Percentiles rank a stretch among this genome's conserved stretches.
Evolutionary conservation across 1,284 basidiomycete species (phyloP).

Genomic region (Malassezia sp.): DNA sequence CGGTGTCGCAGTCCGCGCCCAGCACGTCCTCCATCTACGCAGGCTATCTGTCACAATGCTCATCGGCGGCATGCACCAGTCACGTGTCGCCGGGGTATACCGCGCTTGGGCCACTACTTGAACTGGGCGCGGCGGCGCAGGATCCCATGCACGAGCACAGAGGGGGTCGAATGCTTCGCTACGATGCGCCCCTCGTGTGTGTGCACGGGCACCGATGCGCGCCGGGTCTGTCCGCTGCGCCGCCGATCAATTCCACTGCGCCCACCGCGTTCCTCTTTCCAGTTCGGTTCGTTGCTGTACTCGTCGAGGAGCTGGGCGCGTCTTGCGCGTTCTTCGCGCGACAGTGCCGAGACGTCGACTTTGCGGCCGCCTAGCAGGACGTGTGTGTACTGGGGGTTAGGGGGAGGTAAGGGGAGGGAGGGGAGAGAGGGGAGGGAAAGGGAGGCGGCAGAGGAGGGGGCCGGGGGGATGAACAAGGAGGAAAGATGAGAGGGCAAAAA

Average conservation of each 20-base stretch:
- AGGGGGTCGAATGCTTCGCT: constrained; percentile 3
- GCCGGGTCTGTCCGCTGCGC: neutral
- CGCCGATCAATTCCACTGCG: constrained; percentile 11
- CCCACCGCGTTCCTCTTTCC: constrained; percentile 13
- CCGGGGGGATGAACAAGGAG: too few relatives aligned
- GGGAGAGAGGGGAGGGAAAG: too few relatives aligned
- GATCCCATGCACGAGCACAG: constrained; percentile 6
- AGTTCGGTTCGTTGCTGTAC: constrained; percentile 16
- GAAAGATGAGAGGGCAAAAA: too few relatives aligned
- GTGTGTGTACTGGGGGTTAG: constrained; percentile 5
- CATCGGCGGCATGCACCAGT: too few relatives aligned
- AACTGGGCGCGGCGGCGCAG: constrained; percentile 14
- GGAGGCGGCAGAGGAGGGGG: too few relatives aligned
- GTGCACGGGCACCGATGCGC: neutral
- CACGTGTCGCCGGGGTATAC: constrained; percentile 13
- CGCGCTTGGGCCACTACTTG: neutral
- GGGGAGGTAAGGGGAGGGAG: too few relatives aligned
- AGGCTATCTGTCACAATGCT: too few relatives aligned
- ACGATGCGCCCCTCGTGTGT: neutral
- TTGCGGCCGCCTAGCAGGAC: constrained; percentile 5
- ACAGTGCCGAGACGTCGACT: neutral
- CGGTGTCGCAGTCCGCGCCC: too few relatives aligned
- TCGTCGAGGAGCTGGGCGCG: constrained; percentile 11
- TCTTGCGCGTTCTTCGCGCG: constrained; percentile 3
- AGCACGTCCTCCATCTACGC: too few relatives aligned